Conservation (phyloP, 1,284 basidiomycete genomes). For the Marasmius fiardii region DNA sequence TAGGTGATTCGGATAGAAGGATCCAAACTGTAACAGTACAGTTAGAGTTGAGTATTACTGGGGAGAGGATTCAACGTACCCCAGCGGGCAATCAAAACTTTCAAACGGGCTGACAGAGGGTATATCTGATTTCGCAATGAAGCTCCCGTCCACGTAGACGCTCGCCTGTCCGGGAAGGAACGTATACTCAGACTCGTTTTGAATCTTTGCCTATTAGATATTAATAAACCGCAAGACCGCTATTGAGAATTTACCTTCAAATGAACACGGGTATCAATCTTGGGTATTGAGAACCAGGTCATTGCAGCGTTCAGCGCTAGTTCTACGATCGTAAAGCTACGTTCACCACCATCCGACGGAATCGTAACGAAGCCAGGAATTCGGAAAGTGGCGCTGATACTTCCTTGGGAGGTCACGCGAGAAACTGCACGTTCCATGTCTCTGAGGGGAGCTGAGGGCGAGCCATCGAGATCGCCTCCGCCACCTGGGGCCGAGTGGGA, state of each 20-base stretch:
- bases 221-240: background rate
- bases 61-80: background rate
- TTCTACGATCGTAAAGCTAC: conserved; percentile 29
- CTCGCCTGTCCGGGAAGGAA: conserved; percentile 29
- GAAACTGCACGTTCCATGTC: conserved; percentile 5
- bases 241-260: conserved; percentile 21
- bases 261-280: conserved; percentile 25
- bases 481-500: background rate
- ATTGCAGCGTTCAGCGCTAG: conserved; percentile 27
- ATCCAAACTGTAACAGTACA: conserved; percentile 15
- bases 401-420: conserved; percentile 18
- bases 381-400: conserved; percentile 27
- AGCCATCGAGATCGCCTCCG: background rate
- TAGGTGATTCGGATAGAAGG: conserved; percentile 21
- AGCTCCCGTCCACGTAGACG: conserved; percentile 37
- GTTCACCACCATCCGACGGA: conserved; percentile 26
- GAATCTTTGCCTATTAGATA: conserved; percentile 29
- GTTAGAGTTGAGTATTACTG: background rate
- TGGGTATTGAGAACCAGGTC: conserved; percentile 33
- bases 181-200: conserved; percentile 35
- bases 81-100: conserved; percentile 11
- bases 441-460: conserved; percentile 2
- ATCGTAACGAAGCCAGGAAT: conserved; percentile 29
- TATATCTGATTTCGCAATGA: conserved; percentile 28
- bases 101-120: conserved; percentile 32